Evolutionary conservation across 2,329 filamentous ascomycete genomes (phyloP).

Genomic region (Xylariaceae sp.): DNA sequence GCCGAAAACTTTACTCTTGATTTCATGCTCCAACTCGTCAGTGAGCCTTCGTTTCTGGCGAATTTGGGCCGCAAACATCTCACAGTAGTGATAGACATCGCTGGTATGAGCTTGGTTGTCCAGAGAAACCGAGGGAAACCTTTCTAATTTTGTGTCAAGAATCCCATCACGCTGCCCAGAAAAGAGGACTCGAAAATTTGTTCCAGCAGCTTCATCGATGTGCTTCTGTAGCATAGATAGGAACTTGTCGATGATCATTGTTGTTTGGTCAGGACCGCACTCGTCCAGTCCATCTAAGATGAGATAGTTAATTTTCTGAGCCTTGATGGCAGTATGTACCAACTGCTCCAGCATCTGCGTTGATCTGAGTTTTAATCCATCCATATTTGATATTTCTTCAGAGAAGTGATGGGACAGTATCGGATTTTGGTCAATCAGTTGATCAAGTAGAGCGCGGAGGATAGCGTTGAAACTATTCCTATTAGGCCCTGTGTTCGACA

Average conservation of each 20-base stretch:
- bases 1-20: too few species aligned
- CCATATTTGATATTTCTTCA: neutral
- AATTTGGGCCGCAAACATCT: too few species aligned
- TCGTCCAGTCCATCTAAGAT: conserved; percentile 23
- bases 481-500: too few species aligned
- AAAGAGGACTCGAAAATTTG: too few species aligned
- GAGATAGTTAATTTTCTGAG: conserved; percentile 8
- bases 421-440: conserved; percentile 10
- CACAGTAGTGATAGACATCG: too few species aligned
- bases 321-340: conserved; percentile 5
- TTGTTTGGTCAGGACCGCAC: conserved; percentile 8
- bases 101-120: too few species aligned
- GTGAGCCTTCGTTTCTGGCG: too few species aligned
- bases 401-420: conserved; percentile 10
- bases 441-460: conserved; percentile 16
- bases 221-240: conserved; percentile 11
- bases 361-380: neutral
- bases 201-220: too few species aligned
- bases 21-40: too few species aligned
- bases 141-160: too few species aligned
- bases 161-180: conserved; percentile 20
- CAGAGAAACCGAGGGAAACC: too few species aligned
- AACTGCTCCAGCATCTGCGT: neutral
- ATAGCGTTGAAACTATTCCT: conserved; percentile 10
- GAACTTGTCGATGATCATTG: conserved; percentile 8